These are phyloP conservation scores for Aspergillus eucalypticola DNA, from an alignment of 2,329 filamentous ascomycete species.

Conservation along the genomic window DNA sequence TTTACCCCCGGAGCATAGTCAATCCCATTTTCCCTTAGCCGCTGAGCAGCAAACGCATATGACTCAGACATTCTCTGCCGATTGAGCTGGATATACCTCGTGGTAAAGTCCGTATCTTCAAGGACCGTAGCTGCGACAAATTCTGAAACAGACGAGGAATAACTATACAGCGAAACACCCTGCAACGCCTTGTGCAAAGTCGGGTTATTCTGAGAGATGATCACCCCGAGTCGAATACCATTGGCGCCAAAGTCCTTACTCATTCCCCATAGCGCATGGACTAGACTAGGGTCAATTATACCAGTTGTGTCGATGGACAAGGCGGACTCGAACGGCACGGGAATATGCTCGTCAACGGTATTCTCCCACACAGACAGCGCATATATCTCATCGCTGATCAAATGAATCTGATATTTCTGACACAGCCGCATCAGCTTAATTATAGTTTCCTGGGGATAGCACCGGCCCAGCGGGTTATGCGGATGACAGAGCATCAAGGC, in stretches of 20 bases:
- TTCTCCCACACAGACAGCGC: constrained; percentile 53
- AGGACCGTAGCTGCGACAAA: constrained; percentile 43
- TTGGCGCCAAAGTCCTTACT: constrained; percentile 59
- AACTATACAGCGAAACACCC: constrained; percentile 49
- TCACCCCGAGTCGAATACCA: constrained; percentile 53
- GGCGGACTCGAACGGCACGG: constrained; percentile 45
- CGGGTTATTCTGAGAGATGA: constrained; percentile 49
- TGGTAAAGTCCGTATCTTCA: constrained; percentile 48
- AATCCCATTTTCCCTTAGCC: constrained; percentile 46
- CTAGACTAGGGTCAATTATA: constrained; percentile 50
- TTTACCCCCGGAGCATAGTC: constrained; percentile 52
- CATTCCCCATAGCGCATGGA: constrained; percentile 54
- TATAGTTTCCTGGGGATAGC: constrained; percentile 46
- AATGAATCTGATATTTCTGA: constrained; percentile 52
- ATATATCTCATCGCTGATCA: constrained; percentile 62
- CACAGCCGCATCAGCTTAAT: constrained; percentile 52
- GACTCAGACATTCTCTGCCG: constrained; percentile 41
- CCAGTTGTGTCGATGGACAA: constrained; percentile 47
- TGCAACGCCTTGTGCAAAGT: constrained; percentile 43
- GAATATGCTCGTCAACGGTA: constrained; percentile 14
- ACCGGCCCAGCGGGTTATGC: constrained; percentile 55
- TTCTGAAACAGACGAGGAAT: constrained; percentile 48
- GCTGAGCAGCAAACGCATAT: constrained; percentile 42
- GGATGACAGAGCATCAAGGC: constrained; percentile 54
- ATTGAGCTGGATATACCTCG: constrained; percentile 50